These are phyloP conservation scores for Orbilia oligospora DNA, from an alignment of 2,329 filamentous ascomycete genomes.

Conservation along the genomic window DNA sequence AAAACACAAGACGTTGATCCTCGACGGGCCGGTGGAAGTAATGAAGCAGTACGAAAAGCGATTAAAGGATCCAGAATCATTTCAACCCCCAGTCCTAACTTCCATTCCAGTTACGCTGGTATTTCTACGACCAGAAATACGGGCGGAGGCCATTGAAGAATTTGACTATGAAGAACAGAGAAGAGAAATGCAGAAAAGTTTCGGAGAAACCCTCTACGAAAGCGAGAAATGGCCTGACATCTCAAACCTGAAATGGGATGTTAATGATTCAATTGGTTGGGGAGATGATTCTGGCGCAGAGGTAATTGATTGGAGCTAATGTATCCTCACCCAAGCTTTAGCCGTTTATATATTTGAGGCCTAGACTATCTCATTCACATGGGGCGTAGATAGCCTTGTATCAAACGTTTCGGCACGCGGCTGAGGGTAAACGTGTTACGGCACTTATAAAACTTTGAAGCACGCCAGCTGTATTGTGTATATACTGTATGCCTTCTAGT, in stretches of 20 bases:
- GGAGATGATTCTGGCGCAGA: neutral
- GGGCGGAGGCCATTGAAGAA: neutral
- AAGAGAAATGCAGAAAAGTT: constrained; percentile 1
- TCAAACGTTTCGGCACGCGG: no score
- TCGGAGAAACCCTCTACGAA: neutral
- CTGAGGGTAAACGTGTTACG: no score
- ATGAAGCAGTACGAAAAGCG: constrained; percentile 32
- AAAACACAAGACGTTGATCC: constrained; percentile 6
- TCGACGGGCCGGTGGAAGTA: constrained; percentile 22
- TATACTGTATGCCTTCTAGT: no score
- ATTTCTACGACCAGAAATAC: constrained; percentile 27
- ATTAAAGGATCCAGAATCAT: neutral
- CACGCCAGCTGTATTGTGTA: no score
- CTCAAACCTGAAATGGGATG: neutral
- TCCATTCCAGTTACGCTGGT: constrained; percentile 34
- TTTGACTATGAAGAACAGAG: constrained; percentile 38
- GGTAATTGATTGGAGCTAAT: neutral
- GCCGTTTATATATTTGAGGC: no score
- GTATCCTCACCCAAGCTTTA: neutral
- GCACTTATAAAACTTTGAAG: no score
- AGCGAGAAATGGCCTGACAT: neutral
- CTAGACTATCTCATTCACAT: no score
- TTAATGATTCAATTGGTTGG: neutral
- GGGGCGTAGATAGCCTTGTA: no score
- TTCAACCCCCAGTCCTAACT: neutral